Conservation (phyloP, 805 yeast species). For the Komagataella ulmi region DNA sequence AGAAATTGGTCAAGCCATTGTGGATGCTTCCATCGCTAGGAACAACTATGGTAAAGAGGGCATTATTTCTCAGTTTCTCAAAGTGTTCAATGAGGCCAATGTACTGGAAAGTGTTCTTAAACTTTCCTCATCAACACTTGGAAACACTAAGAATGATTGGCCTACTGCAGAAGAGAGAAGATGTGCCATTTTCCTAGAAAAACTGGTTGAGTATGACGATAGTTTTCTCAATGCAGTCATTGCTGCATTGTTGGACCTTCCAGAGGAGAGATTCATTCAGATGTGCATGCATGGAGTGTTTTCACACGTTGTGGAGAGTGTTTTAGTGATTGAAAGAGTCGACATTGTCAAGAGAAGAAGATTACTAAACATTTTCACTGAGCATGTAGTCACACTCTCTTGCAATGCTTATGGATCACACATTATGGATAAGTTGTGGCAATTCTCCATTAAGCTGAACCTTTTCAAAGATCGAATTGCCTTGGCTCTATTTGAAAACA, state of each 20-base stretch:
- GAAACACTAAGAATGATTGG: slow-evolving; percentile 80
- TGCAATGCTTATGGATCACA: slow-evolving; percentile 90
- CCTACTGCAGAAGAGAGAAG: slow-evolving; percentile 86
- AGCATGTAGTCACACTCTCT: slow-evolving; percentile 42
- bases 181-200: slow-evolving; percentile 61
- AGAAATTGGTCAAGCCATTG: slow-evolving; percentile 53
- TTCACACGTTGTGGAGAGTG: slow-evolving; percentile 74
- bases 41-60: slow-evolving; percentile 47
- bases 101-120: slow-evolving; percentile 58
- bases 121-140: slow-evolving; percentile 58
- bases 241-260: slow-evolving; percentile 45
- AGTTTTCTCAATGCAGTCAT: slow-evolving; percentile 43
- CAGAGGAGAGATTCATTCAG: slow-evolving; percentile 46
- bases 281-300: slow-evolving; percentile 86
- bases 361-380: slow-evolving; percentile 49
- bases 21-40: slow-evolving; percentile 50
- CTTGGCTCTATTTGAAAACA: slow-evolving; percentile 40
- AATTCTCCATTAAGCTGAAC: slow-evolving; percentile 61
- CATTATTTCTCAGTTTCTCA: slow-evolving; percentile 34
- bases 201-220: slow-evolving; percentile 55
- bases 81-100: slow-evolving; percentile 28
- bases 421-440: slow-evolving; percentile 75
- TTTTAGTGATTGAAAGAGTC: slow-evolving; percentile 34
- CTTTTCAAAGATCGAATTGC: slow-evolving; percentile 83
- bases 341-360: slow-evolving; percentile 42